Percentiles rank a stretch among this genome's conserved stretches.
Conservation (phyloP, 73 alveolate species). For the Paraurostyla sp. region DNA sequence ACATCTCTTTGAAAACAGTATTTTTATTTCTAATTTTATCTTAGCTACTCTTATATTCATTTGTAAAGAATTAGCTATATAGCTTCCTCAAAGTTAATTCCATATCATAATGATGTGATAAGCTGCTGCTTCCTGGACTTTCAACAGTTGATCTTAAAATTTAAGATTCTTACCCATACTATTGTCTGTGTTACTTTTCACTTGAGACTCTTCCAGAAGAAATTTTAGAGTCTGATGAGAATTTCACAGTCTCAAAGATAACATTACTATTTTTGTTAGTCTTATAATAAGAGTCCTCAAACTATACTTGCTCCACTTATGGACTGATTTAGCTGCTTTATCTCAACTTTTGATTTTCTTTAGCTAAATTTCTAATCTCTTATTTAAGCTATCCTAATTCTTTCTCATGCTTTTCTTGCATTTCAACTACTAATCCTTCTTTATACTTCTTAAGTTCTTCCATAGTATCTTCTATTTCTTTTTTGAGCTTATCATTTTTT, state of each 20-base stretch:
- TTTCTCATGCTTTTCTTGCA: conserved; percentile 8
- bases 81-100: neutral
- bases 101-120: neutral
- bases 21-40: conserved; percentile 44
- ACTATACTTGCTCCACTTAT: too few relatives aligned
- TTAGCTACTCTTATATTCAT: conserved; percentile 12
- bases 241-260: too few relatives aligned
- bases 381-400: neutral
- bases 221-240: neutral
- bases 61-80: conserved; percentile 5
- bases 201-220: neutral
- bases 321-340: too few relatives aligned
- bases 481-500: conserved; percentile 20
- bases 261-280: too few relatives aligned
- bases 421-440: neutral
- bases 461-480: neutral
- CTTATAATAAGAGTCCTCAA: too few relatives aligned
- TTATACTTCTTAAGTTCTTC: neutral
- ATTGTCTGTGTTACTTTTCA: too few relatives aligned
- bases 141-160: neutral
- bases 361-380: neutral
- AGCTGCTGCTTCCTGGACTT: neutral
- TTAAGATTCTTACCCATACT: too few relatives aligned
- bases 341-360: neutral
- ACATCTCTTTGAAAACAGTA: conserved; percentile 18